Conservation (phyloP, 2,329 filamentous ascomycete genomes). For the Aspergillus brasiliensis region DNA sequence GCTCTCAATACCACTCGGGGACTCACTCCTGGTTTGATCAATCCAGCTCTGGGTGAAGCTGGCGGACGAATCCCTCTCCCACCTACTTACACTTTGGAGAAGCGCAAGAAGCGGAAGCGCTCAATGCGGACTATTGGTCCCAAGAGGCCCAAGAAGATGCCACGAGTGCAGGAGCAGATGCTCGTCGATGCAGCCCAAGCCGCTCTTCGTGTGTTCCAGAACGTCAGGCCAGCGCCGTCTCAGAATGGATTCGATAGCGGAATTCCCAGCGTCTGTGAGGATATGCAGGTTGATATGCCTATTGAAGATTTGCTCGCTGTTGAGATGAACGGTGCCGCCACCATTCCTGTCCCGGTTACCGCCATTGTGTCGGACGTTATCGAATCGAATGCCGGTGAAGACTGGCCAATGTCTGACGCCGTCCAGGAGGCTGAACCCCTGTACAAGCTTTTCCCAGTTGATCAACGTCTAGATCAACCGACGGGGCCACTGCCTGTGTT, state of each 20-base stretch:
- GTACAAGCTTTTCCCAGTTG: slow-evolving; percentile 1
- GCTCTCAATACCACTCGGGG: slow-evolving; percentile 24
- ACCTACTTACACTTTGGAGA: background rate
- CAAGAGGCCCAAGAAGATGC: background rate
- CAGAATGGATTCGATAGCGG: background rate
- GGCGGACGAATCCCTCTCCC: slow-evolving; percentile 24
- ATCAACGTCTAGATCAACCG: background rate
- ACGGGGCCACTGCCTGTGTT: slow-evolving; percentile 9
- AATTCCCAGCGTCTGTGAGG: too few relatives aligned
- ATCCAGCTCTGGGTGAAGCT: slow-evolving; percentile 20
- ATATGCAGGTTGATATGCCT: background rate
- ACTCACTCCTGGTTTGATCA: slow-evolving; percentile 25
- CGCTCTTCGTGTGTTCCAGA: background rate
- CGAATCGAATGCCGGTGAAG: background rate
- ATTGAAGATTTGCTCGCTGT: too few relatives aligned
- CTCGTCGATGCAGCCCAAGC: background rate
- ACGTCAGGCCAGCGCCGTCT: background rate
- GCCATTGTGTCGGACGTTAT: background rate
- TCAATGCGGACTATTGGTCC: background rate
- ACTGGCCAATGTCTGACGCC: background rate
- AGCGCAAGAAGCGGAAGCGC: background rate
- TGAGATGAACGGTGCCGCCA: too few relatives aligned
- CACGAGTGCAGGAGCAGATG: background rate
- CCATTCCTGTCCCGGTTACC: background rate
- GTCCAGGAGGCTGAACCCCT: background rate